Conservation (phyloP, 1,284 basidiomycete genomes). For the Ustanciosporium gigantosporum region DNA sequence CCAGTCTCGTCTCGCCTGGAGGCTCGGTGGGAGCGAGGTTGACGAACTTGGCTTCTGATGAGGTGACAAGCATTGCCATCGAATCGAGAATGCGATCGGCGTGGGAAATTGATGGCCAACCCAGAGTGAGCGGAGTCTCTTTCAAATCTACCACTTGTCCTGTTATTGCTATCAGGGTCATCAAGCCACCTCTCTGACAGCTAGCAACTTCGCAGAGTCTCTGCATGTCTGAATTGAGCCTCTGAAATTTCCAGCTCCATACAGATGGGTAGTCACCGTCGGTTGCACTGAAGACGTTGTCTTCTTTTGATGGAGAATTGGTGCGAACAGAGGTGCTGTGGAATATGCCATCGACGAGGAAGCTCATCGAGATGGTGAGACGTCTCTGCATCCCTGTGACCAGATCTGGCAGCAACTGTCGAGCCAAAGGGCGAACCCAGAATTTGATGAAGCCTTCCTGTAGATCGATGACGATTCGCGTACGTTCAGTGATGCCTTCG, state of each 20-base stretch:
- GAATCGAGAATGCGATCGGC: neutral
- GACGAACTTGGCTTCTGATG: neutral
- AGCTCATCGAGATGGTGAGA: neutral
- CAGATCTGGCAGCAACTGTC: neutral
- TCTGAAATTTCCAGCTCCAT: neutral
- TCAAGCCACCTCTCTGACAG: neutral
- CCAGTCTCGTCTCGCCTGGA: neutral
- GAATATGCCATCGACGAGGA: neutral
- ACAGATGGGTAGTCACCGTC: conserved; percentile 1
- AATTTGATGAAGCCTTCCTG: neutral
- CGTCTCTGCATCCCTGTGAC: neutral
- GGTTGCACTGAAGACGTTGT: neutral
- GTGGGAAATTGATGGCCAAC: neutral
- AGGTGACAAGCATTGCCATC: neutral
- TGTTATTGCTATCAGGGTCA: neutral
- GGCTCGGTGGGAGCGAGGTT: neutral
- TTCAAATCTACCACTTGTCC: neutral
- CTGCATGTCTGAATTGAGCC: neutral
- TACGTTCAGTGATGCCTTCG: neutral
- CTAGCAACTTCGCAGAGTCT: neutral
- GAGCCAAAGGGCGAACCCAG: neutral
- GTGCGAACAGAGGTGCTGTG: neutral
- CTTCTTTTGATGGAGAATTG: neutral
- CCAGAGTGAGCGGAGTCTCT: neutral
- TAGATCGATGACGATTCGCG: neutral